Conservation (phyloP, 139 green algal genomes). For the Chlamydomonas urium region DNA sequence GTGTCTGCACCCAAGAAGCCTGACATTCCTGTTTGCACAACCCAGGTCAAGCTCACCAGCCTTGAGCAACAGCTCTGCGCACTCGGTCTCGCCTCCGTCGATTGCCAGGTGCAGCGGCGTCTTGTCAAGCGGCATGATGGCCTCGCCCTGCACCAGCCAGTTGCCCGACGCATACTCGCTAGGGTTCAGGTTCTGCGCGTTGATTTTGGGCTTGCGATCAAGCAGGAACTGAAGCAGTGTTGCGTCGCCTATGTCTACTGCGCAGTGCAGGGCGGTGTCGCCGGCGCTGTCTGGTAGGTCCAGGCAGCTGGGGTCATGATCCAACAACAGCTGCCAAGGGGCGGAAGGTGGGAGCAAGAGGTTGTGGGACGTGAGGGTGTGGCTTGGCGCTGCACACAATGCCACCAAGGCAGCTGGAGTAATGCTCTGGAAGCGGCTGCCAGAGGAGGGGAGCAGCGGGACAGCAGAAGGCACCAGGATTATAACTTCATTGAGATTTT, state of each 20-base stretch:
- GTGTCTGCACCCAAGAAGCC: no score
- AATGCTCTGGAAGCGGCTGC: no score
- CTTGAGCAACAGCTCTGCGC: conserved; percentile 37
- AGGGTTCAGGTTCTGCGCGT: conserved; percentile 36
- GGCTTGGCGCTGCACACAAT: no score
- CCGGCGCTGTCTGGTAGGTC: conserved; percentile 45
- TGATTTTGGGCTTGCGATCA: conserved; percentile 9
- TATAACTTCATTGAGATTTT: no score
- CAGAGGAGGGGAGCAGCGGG: no score
- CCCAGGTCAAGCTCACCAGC: conserved; percentile 35
- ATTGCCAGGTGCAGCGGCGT: conserved; percentile 35
- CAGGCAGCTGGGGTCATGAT: conserved; percentile 30
- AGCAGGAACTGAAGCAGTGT: conserved; percentile 39
- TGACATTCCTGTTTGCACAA: no score
- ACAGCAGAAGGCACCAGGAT: no score
- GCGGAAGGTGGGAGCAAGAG: no score
- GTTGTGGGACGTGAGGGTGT: no score
- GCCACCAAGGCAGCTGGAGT: no score
- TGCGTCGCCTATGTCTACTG: conserved; percentile 24
- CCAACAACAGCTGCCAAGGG: conserved; percentile 38
- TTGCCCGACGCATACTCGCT: conserved; percentile 40
- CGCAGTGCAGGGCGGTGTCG: conserved; percentile 53
- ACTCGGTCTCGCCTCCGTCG: conserved; percentile 36
- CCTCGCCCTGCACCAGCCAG: conserved; percentile 44
- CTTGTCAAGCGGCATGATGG: conserved; percentile 51